Evolutionary conservation across 2,329 filamentous ascomycete genomes (phyloP).

Genomic region (Penicillium digitatum): DNA sequence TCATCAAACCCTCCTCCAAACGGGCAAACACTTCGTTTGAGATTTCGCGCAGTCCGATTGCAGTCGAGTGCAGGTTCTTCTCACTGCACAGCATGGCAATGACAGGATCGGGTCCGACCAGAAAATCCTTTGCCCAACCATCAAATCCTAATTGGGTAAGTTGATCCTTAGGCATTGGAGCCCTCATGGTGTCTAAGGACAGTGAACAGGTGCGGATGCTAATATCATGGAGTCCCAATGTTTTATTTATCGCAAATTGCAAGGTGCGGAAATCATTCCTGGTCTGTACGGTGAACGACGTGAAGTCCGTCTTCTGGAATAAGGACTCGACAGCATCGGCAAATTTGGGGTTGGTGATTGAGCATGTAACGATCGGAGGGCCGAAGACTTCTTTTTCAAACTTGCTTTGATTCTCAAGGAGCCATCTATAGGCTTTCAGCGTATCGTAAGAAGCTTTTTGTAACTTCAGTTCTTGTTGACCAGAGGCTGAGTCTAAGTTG

Average conservation of each 20-base stretch:
- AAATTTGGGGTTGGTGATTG: slow-evolving; percentile 68
- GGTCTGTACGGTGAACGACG: slow-evolving; percentile 70
- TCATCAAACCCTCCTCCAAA: slow-evolving; percentile 59
- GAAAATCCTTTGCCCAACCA: slow-evolving; percentile 71
- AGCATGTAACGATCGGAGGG: slow-evolving; percentile 75
- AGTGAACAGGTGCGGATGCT: slow-evolving; percentile 62
- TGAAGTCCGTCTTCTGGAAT: slow-evolving; percentile 52
- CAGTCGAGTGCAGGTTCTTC: slow-evolving; percentile 64
- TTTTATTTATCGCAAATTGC: slow-evolving; percentile 59
- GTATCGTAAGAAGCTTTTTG: slow-evolving; percentile 59
- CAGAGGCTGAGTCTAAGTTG: slow-evolving; percentile 67
- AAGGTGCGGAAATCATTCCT: slow-evolving; percentile 70
- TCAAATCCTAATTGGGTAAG: slow-evolving; percentile 64
- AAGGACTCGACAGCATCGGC: slow-evolving; percentile 58
- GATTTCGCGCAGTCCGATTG: slow-evolving; percentile 61
- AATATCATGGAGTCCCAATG: slow-evolving; percentile 64
- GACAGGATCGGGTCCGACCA: slow-evolving; percentile 77
- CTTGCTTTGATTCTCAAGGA: slow-evolving; percentile 63
- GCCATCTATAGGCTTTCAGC: slow-evolving; percentile 72
- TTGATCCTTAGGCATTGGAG: slow-evolving; percentile 55
- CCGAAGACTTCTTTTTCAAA: slow-evolving; percentile 77
- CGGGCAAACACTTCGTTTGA: slow-evolving; percentile 63
- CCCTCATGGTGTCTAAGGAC: slow-evolving; percentile 53
- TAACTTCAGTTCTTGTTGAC: slow-evolving; percentile 68
- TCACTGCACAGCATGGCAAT: slow-evolving; percentile 83